These are phyloP conservation scores for Capsicum rhomboideum DNA, from an alignment of 257 asterid species.

Conservation along the genomic window DNA sequence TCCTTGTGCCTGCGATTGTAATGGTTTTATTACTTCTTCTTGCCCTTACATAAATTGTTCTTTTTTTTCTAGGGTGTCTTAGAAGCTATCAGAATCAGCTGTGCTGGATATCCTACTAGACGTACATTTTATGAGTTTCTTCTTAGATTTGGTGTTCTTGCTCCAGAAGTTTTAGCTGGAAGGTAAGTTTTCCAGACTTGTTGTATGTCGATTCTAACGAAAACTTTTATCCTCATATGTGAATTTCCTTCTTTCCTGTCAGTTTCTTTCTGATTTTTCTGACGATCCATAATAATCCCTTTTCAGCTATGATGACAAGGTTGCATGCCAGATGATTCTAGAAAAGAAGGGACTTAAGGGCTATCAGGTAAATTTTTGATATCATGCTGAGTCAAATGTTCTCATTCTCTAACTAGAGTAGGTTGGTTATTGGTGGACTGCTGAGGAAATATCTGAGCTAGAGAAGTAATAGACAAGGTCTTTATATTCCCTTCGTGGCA, in stretches of 20 bases:
- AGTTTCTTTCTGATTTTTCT: not conserved
- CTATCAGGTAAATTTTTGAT: conserved; percentile 60
- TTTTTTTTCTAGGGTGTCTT: conserved; percentile 69
- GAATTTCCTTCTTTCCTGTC: not conserved
- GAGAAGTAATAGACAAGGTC: not conserved
- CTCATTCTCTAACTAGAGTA: not conserved
- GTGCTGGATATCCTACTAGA: conserved; percentile 99
- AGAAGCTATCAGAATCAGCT: conserved; percentile 97
- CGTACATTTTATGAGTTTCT: conserved; percentile 96
- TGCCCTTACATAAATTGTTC: not conserved
- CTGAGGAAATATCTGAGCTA: not conserved
- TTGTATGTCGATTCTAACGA: not conserved
- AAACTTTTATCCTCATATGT: not conserved
- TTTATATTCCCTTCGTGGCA: not conserved
- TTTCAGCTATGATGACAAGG: conserved; percentile 80
- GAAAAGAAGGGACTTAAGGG: conserved; percentile 87
- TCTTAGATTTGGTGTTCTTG: conserved; percentile 98
- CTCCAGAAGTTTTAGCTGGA: conserved; percentile 53
- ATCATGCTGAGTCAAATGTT: not conserved
- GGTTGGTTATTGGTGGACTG: not conserved
- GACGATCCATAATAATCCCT: not conserved
- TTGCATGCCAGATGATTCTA: conserved; percentile 78
- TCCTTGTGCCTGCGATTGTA: not conserved
- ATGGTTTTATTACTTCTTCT: not conserved
- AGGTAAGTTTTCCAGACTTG: conserved; percentile 35